Evolutionary conservation across 225 moss, liverwort and hornwort species (phyloP).

Genomic region (Physcomitrium patens): DNA sequence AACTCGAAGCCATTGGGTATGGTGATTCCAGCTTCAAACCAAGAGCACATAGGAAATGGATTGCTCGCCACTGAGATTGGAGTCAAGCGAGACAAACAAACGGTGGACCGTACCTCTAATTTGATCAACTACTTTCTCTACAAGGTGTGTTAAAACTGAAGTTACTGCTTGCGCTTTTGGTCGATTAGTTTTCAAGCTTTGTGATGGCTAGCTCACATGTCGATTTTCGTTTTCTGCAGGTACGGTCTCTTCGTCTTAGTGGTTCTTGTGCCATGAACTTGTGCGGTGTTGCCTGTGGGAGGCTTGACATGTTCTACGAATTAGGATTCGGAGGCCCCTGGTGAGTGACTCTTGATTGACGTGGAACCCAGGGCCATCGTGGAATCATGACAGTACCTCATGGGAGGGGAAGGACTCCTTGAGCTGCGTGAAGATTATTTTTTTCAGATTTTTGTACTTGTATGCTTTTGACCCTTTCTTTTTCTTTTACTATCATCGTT

Average conservation of each 20-base stretch:
- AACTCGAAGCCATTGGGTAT: too few species aligned
- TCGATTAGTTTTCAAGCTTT: too few species aligned
- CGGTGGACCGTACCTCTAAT: constrained; percentile 68
- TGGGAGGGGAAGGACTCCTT: constrained; percentile 75
- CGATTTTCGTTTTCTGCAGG: constrained; percentile 36
- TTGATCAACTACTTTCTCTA: constrained; percentile 74
- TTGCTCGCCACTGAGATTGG: constrained; percentile 92
- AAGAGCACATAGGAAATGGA: constrained; percentile 71
- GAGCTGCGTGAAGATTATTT: constrained; percentile 80
- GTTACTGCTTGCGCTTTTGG: too few species aligned
- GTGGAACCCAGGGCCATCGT: neutral
- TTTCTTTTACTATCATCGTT: too few species aligned
- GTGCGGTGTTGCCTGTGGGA: constrained; percentile 91
- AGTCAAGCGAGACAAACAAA: constrained; percentile 65
- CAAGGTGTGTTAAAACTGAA: constrained; percentile 45
- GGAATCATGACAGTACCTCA: constrained; percentile 64
- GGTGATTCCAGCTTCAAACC: constrained; percentile 49
- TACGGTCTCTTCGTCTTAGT: constrained; percentile 80
- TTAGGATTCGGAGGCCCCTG: constrained; percentile 96
- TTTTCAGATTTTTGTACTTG: too few species aligned
- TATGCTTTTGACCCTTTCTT: too few species aligned
- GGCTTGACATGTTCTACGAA: constrained; percentile 93
- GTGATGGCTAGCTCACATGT: too few species aligned
- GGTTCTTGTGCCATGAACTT: constrained; percentile 98
- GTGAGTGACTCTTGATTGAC: constrained; percentile 39